These are phyloP conservation scores for Austroboletus novae-zelandiae DNA, from an alignment of 1,284 basidiomycete species.

Conservation along the genomic window DNA sequence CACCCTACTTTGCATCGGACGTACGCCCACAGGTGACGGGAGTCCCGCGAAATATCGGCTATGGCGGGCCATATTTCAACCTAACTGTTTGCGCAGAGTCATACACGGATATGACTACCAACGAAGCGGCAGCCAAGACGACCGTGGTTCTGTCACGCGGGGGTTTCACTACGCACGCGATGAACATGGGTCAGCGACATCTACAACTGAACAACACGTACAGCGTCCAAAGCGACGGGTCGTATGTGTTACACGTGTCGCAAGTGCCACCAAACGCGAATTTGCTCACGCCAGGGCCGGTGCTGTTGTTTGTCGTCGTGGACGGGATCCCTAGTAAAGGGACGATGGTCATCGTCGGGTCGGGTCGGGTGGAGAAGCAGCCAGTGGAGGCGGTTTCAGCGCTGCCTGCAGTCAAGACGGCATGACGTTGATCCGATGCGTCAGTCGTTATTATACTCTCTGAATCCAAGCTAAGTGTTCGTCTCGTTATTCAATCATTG, in stretches of 20 bases:
- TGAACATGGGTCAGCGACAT: slow-evolving; percentile 91
- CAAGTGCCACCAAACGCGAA: slow-evolving; percentile 82
- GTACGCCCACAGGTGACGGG: slow-evolving; percentile 72
- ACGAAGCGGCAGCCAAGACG: slow-evolving; percentile 72
- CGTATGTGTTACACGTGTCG: slow-evolving; percentile 71
- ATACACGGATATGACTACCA: slow-evolving; percentile 55
- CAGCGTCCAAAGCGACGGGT: slow-evolving; percentile 75
- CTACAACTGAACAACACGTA: slow-evolving; percentile 79
- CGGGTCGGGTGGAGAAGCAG: slow-evolving; percentile 72
- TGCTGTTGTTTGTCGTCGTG: slow-evolving; percentile 76
- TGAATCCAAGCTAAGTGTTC: too few species aligned
- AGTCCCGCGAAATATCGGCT: slow-evolving; percentile 71
- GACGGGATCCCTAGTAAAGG: slow-evolving; percentile 84
- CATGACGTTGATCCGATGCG: too few species aligned
- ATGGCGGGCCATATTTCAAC: slow-evolving; percentile 83
- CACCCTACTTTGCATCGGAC: slow-evolving; percentile 74
- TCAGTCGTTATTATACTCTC: too few species aligned
- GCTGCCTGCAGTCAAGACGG: neutral
- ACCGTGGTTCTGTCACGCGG: slow-evolving; percentile 80
- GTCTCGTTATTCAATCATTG: too few species aligned
- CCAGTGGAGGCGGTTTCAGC: slow-evolving; percentile 31
- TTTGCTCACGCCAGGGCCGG: slow-evolving; percentile 84
- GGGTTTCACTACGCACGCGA: slow-evolving; percentile 93
- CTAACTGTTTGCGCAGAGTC: slow-evolving; percentile 59
- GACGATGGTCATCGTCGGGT: slow-evolving; percentile 74